Evolutionary conservation across 176 grass and related monocot species (phyloP), one percentile per base, ranked within the genome.

Genomic region (Eragrostis curvula): DNA sequence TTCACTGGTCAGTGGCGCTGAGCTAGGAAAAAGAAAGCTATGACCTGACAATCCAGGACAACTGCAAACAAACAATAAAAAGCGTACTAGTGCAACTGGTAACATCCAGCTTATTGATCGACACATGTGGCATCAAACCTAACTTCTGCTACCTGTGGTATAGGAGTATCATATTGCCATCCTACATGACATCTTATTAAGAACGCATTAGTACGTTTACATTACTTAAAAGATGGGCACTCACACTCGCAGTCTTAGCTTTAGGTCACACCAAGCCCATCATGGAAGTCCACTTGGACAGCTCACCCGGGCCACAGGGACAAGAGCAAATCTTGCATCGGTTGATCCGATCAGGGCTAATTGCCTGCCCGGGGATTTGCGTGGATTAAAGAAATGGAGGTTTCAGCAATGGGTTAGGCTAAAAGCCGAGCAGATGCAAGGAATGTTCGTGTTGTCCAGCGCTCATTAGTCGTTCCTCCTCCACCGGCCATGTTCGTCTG

Each of bases 241-340:
- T 46, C 48, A 61, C 48, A 20, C 64, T 45, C 40, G 6, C 14
- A 41, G 44, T 44, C 40, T 7, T 64, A 77, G 39, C 47, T 71
- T 89, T 77, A 89, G 83, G 83, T 89, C 83, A 77, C 83, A 68
- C 83, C 71, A 42, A 77, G 64, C 40, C 47, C 66, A 66, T 53
- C 23, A 85, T 43, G 44, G 44, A 68, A 86, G 79, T 86, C 84
- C 74, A 90, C 84, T 86, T 78, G 59, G 73, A 78, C 88, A 86
- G 88, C 83, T 79, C 88, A 82, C 29, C 29, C 41, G 3, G 3
- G 17, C 1, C 59, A 12, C 12, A 18, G 7, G 36, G 6, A 36
- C 3, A 11, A 0, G 51, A 51, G 11, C 21, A 75, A 42, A 58
- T 56, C 47, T 47, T 53, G 48, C 73, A 64, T 86, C 15, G 28